Evolutionary conservation across 1,284 basidiomycete species (phyloP), one percentile per base, ranked within the genome.

Genomic region (Malassezia yamatoensis): DNA sequence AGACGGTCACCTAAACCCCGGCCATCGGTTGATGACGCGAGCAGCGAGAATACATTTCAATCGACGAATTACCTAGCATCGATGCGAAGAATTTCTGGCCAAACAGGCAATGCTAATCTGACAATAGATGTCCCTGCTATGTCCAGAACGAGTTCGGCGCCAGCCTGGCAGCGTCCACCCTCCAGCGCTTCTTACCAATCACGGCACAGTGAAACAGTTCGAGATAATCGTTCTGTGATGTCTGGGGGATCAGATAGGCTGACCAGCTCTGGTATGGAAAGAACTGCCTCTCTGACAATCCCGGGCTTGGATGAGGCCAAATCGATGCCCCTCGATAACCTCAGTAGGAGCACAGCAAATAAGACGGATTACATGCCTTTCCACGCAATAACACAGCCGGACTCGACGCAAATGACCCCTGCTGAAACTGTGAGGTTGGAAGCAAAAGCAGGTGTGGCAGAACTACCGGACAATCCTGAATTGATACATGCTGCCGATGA

Each of bases 361-460:
- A 20, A 32, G 8, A 29, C 9, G 32, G 21, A 6, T 35, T 29
- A 16, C 13, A 2, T 15, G 13, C 39, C 16, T 9, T 21, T 13
- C 2, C 9, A 16, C 16, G 9, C 39, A 21, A 16, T 13, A 16
- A 21, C 8, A 9, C 39, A 21, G 15, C 32, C 18, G 16, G 6
- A 4, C 1, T 33, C 44, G 21, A 33, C 33, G 12, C 34, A 9
- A 58, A 55, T 33, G 16, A 70, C 67, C 5, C 67, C 67, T 6
- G 67, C 67, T 12, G 61, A 70, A 49, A 20, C 61, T 7, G 65
- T 70, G 13, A 61, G 60, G 8, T 61, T 65, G 58, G 66, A 70
- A 39, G 67, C 67, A 0, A 58, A 64, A 38, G 67, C 67, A n/a
- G 67, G 67, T n/a, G 58, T 64, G 29, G 67, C 67, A 13, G 57